Percentiles rank a stretch among this genome's conserved stretches.
Evolutionary conservation across 2,329 filamentous ascomycete genomes (phyloP).

Genomic region (Fonsecaea monophora): DNA sequence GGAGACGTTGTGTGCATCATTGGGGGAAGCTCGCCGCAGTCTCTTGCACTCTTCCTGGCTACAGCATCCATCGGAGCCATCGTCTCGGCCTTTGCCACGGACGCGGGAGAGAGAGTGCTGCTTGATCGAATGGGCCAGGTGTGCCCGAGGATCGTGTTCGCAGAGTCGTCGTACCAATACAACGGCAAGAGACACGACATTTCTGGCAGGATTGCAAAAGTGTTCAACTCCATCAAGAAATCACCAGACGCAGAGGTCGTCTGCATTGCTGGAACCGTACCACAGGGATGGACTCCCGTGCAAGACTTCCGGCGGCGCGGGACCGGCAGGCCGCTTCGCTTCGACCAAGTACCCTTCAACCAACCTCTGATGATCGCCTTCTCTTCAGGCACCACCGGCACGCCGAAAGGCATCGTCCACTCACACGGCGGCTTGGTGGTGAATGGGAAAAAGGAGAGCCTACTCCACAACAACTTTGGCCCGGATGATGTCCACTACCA

Average conservation of each 20-base stretch:
- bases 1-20: conserved; percentile 46
- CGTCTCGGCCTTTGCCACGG: conserved; percentile 21
- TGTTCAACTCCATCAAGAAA: conserved; percentile 1
- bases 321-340: conserved; percentile 41
- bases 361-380: conserved; percentile 68
- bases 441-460: conserved; percentile 63
- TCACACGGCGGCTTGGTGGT: conserved; percentile 53
- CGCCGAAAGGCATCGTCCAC: conserved; percentile 83
- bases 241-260: not conserved
- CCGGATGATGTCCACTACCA: conserved; percentile 51
- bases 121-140: conserved; percentile 74
- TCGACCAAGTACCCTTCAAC: conserved; percentile 69
- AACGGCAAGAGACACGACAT: conserved; percentile 77
- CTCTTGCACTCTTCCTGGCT: conserved; percentile 20
- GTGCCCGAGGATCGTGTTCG: conserved; percentile 76
- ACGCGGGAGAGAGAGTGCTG: conserved; percentile 23
- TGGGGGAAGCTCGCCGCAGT: conserved; percentile 11
- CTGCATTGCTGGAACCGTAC: conserved; percentile 60
- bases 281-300: conserved; percentile 50
- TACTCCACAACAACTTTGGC: conserved; percentile 57
- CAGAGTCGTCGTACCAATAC: conserved; percentile 79
- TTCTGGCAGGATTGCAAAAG: conserved; percentile 69
- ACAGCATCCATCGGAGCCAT: conserved; percentile 22
- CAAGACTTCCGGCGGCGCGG: conserved; percentile 43
- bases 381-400: conserved; percentile 51